Evolutionary conservation across 1,284 basidiomycete species (phyloP).

Genomic region (Sanghuangporus baumii): DNA sequence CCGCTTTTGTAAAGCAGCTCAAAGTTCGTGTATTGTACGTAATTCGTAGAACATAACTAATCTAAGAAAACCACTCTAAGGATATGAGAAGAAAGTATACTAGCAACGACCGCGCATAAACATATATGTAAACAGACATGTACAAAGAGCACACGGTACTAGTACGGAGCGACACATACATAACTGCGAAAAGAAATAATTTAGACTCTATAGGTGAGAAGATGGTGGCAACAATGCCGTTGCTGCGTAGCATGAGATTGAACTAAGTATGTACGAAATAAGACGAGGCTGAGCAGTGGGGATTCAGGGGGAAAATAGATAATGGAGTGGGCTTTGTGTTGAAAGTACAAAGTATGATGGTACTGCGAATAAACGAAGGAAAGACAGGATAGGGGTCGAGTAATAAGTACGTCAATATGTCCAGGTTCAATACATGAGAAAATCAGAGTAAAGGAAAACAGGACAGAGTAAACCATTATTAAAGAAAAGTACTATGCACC

Average conservation of each 20-base stretch:
- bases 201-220: too few relatives aligned
- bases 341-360: not conserved
- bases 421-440: not conserved
- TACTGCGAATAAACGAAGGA: not conserved
- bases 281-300: not conserved
- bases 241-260: not conserved
- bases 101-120: too few relatives aligned
- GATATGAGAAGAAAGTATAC: too few relatives aligned
- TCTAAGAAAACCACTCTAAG: too few relatives aligned
- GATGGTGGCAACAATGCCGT: too few relatives aligned
- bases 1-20: too few relatives aligned
- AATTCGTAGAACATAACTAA: too few relatives aligned
- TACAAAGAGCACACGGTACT: too few relatives aligned
- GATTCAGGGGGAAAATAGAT: not conserved
- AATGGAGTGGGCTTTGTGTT: not conserved
- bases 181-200: too few relatives aligned
- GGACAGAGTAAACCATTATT: not conserved
- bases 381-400: not conserved
- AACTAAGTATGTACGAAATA: not conserved
- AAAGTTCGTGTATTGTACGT: too few relatives aligned
- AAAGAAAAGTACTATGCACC: not conserved
- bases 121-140: too few relatives aligned
- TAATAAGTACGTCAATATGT: not conserved
- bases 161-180: too few relatives aligned
- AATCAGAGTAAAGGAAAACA: not conserved